Evolutionary conservation across 139 green algal genomes (phyloP), one percentile per base, ranked within the genome.

Genomic region (Microglena sp.): DNA sequence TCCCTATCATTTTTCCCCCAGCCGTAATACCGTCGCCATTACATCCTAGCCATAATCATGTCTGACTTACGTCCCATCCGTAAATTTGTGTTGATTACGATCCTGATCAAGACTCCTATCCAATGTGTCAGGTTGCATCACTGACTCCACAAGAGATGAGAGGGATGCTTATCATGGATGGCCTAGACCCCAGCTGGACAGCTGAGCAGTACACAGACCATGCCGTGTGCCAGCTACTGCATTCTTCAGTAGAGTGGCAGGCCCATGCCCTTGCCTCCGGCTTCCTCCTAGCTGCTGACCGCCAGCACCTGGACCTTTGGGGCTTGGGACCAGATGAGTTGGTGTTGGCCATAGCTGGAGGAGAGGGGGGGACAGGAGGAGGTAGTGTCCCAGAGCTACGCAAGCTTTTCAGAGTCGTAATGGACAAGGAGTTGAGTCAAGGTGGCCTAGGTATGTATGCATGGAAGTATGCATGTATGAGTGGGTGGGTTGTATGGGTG

Each of bases 141-240:
- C 68, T 85, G 29, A 50, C 58, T 18, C 18, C 43, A 29, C 35
- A 57, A 36, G 55, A 75, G 43, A 33, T 87, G 58, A 50, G 24
- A 4, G 66, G 46, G 28, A 74, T 87, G 77, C 61, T 87, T 54
- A 56, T 69, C 33, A 24, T 82, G 2, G 77, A 87, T 46, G 72
- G 58, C 1, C 59, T 69, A 43, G 71, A 65, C 2, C 5, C 3
- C 4, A 59, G 60, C 33, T 72, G 34, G 34, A 73, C 44, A 4
- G 53, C 57, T 24, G 45, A 74, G 56, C 31, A 63, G 40, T 84
- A 83, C 64, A 66, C 63, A 1, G 18, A 40, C 4, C 33, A 70
- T 30, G 62, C 71, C 0, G 57, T 82, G 32, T 28, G 45, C 24
- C 22, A 67, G 33, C 43, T 83, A 45, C 74, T 87, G 64, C 55